These are phyloP conservation scores for Leucocoprinus sp. DNA, from an alignment of 768 basidiomycete species.

Conservation along the genomic window DNA sequence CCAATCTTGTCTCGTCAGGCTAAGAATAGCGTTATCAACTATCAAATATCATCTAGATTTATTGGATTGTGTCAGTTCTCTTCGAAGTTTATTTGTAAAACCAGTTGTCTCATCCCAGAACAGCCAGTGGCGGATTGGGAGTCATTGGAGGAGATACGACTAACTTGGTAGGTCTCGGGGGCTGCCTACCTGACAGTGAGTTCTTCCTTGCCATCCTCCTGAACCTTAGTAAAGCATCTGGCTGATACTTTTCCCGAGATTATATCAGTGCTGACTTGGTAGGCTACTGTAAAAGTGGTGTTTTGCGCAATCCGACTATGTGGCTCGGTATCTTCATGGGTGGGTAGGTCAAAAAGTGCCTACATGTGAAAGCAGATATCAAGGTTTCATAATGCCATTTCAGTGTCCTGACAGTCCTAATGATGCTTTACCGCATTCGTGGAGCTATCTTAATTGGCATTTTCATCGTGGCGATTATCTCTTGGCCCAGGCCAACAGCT, in stretches of 20 bases:
- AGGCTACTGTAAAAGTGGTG: constrained; percentile 52
- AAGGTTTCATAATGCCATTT: constrained; percentile 1
- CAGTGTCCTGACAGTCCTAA: constrained; percentile 65
- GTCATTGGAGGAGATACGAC: constrained; percentile 68
- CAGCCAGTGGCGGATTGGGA: constrained; percentile 59
- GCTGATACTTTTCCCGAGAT: constrained; percentile 23
- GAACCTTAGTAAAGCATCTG: neutral
- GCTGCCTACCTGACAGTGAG: constrained; percentile 51
- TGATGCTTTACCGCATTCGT: constrained; percentile 81
- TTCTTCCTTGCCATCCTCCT: no score
- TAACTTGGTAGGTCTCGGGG: constrained; percentile 70
- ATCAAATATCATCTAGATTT: constrained; percentile 34
- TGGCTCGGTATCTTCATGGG: constrained; percentile 87
- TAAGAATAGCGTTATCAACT: constrained; percentile 7
- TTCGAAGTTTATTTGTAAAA: neutral
- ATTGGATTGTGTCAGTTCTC: constrained; percentile 59
- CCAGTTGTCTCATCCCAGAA: neutral
- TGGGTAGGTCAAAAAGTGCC: constrained; percentile 49
- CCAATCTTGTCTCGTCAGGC: neutral
- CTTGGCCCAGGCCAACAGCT: constrained; percentile 77
- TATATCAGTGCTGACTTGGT: constrained; percentile 37
- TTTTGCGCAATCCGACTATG: constrained; percentile 68
- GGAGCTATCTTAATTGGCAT: constrained; percentile 82
- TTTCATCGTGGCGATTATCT: constrained; percentile 75
- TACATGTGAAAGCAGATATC: no score